Conservation (phyloP, 768 basidiomycete genomes). For the Collybia sordida region DNA sequence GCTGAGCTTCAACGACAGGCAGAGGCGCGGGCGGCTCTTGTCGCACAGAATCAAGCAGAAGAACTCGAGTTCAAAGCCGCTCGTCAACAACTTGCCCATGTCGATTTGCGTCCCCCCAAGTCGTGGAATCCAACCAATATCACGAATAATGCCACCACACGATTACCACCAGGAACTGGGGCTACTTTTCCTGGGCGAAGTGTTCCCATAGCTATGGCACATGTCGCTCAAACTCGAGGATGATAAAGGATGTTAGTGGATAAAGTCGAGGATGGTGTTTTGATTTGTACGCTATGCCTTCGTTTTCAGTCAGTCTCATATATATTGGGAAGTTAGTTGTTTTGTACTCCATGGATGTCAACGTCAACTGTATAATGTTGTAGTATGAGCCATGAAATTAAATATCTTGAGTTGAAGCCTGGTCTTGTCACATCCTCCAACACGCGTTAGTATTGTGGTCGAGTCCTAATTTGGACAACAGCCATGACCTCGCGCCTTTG, state of each 20-base stretch:
- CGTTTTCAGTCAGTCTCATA: slow-evolving; percentile 5
- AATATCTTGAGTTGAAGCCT: too few species aligned
- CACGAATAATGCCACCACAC: slow-evolving; percentile 24
- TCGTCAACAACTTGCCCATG: slow-evolving; percentile 71
- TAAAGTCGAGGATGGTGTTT: slow-evolving; percentile 1
- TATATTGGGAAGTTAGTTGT: slow-evolving; percentile 1
- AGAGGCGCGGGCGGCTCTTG: slow-evolving; percentile 71
- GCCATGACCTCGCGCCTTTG: slow-evolving; percentile 12
- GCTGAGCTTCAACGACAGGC: slow-evolving; percentile 85
- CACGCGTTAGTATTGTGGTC: slow-evolving; percentile 6
- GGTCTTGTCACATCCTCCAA: background rate
- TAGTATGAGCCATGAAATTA: background rate
- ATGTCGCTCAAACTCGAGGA: slow-evolving; percentile 3
- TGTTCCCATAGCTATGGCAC: slow-evolving; percentile 4
- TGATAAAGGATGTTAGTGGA: slow-evolving; percentile 1
- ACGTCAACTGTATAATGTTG: slow-evolving; percentile 1
- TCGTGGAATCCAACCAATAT: slow-evolving; percentile 65
- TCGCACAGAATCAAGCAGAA: slow-evolving; percentile 80
- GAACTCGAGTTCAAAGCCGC: slow-evolving; percentile 82
- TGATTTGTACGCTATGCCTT: slow-evolving; percentile 7
- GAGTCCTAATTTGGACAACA: slow-evolving; percentile 16
- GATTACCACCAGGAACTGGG: slow-evolving; percentile 12
- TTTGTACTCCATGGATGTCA: slow-evolving; percentile 6
- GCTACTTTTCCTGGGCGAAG: slow-evolving; percentile 4
- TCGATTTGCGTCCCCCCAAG: slow-evolving; percentile 76